phyloP scores from a whole-genome alignment of 2,329 filamentous ascomycete species.

The Alternaria consortialis region DNA sequence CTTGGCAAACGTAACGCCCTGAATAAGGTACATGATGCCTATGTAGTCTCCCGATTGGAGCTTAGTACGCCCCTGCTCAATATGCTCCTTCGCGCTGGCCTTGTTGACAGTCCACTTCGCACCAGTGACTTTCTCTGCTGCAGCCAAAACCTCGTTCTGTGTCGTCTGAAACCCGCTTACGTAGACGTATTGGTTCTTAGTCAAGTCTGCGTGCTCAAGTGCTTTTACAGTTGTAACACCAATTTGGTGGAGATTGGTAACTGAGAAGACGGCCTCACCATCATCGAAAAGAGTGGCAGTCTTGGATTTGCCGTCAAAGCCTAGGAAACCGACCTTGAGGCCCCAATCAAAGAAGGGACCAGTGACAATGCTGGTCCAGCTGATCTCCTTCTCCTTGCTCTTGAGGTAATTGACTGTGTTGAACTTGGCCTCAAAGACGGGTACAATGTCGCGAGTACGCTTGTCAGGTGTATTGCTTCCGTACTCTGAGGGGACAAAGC shows the following conservation, averaged over 20 bases:
- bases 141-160: constrained; percentile 65
- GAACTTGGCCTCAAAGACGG: constrained; percentile 63
- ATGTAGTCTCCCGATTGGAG: constrained; percentile 48
- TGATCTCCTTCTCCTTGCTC: constrained; percentile 57
- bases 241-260: constrained; percentile 62
- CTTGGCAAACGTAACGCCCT: constrained; percentile 26
- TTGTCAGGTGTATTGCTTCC: constrained; percentile 54
- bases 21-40: constrained; percentile 33
- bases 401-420: constrained; percentile 63
- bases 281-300: constrained; percentile 66
- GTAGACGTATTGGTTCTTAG: constrained; percentile 66
- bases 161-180: constrained; percentile 66
- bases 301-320: constrained; percentile 60
- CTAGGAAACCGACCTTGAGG: constrained; percentile 60
- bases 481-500: constrained; percentile 71
- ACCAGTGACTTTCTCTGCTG: constrained; percentile 63
- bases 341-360: constrained; percentile 69
- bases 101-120: constrained; percentile 61
- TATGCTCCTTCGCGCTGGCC: constrained; percentile 44
- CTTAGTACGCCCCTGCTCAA: constrained; percentile 46
- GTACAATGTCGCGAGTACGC: constrained; percentile 54
- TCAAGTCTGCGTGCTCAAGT: constrained; percentile 60
- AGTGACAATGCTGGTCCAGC: constrained; percentile 62
- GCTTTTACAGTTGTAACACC: constrained; percentile 62
- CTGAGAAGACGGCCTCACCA: constrained; percentile 62